Base-by-base conservation (phyloP, 2,329 filamentous ascomycete species). In the Colletotrichum gloeosporioides region DNA sequence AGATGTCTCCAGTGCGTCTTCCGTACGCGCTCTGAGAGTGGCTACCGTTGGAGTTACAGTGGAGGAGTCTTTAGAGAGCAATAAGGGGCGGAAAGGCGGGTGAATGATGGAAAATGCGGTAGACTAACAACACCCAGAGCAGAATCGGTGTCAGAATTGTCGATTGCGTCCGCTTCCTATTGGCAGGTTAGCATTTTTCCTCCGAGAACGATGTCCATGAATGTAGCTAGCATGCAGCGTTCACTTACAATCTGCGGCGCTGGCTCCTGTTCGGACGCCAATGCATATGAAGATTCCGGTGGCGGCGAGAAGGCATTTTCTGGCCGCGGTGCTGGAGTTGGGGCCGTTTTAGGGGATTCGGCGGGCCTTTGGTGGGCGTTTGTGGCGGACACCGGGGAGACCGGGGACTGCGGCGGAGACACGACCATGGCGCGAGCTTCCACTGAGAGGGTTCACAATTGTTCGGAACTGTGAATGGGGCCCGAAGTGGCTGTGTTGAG, bases 61-160 rank as follows among this genome's bases (percentile, higher is more conserved):
- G 31, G 61, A 32, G 6, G 16, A 27, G n/a, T 63, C 18, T 32
- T 22, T 31, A 63, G 61, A 13, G 12, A 31, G 18, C 8, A 12
- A 32, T 6, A 36, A 25, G 31, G 61, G 31, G 32, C 61, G 27
- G 55, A 15, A 16, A 4, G 61, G n/a, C 61, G 29, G 31, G 61
- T 18, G 13, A 36, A 32, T 6, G 16, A 34, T 22, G 64, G n/a
- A n/a, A 3, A 3, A 29, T 27, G 15, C 32, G 39, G 32, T 32
- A 27, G 25, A 74, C 72, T 53, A 59, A 74, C 72, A 12, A 70
- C 59, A 16, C 70, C 66, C 15, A 74, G 49, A n/a, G 72, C 72
- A 4, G 72, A 74, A 65, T 74, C 72, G 27, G 22, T 44, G 10
- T 74, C 72, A 15, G 72, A 57, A 16, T 29, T n/a, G 15, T 61